A percentile compares a stretch with the other conserved stretches of the same genome.
Evolutionary conservation across 768 basidiomycete species (phyloP).

Genomic region (Podaxis sp.): DNA sequence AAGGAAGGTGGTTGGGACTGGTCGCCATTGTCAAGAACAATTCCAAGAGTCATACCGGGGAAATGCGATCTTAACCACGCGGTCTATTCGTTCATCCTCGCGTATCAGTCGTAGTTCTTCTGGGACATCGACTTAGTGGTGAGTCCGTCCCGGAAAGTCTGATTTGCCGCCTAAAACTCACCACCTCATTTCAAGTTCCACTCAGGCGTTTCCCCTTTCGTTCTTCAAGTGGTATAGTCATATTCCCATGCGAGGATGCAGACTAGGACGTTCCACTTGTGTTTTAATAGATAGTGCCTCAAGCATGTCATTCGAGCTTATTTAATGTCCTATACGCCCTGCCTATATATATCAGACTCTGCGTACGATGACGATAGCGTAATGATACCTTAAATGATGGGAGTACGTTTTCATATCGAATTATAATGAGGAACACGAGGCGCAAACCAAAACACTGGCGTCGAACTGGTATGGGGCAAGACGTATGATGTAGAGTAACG

Average conservation of each 20-base stretch:
- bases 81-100: neutral
- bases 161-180: neutral
- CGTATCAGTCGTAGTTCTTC: conserved; percentile 10
- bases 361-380: neutral
- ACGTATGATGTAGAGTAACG: neutral
- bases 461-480: neutral
- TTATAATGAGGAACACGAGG: neutral
- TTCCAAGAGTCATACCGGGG: neutral
- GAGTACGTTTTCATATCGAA: neutral
- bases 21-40: neutral
- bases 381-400: neutral
- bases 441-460: neutral
- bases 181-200: neutral
- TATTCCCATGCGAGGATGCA: neutral
- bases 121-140: neutral
- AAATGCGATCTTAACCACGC: neutral
- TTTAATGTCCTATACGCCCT: neutral
- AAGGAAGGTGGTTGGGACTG: neutral
- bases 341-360: neutral
- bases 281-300: neutral
- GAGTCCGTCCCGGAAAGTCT: neutral
- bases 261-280: neutral
- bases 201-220: neutral
- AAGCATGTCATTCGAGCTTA: neutral
- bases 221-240: neutral